phyloP scores from a whole-genome alignment of 495 filamentous ascomycete species.

The Clavariopsis aquatica region DNA sequence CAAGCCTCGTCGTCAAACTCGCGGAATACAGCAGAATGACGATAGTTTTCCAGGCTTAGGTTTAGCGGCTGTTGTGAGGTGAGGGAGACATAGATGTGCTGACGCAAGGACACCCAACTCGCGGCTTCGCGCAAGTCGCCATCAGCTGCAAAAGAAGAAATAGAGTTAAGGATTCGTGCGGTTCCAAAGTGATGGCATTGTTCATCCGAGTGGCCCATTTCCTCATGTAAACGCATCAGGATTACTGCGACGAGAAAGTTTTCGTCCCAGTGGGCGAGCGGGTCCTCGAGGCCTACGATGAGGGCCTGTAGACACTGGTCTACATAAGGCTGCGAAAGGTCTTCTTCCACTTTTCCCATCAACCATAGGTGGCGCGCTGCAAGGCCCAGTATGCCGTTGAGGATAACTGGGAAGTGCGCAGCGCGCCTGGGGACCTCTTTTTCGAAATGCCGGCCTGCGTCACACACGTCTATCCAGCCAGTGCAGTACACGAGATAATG shows the following conservation, averaged over 20 bases:
- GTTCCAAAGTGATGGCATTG: conserved; percentile 30
- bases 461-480: conserved; percentile 23
- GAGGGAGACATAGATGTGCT: conserved; percentile 31
- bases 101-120: conserved; percentile 25
- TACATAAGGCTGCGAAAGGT: conserved; percentile 15
- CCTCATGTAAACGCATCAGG: conserved; percentile 19
- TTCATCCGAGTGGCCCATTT: conserved; percentile 26
- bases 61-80: conserved; percentile 18
- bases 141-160: conserved; percentile 19
- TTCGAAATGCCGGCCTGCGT: conserved; percentile 17
- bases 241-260: conserved; percentile 26
- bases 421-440: conserved; percentile 23
- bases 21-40: conserved; percentile 10
- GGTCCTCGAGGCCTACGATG: conserved; percentile 22
- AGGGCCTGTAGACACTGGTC: conserved; percentile 18
- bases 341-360: conserved; percentile 12
- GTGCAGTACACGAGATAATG: conserved; percentile 26
- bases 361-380: conserved; percentile 25
- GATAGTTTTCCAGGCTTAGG: conserved; percentile 25
- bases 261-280: conserved; percentile 25
- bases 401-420: conserved; percentile 23
- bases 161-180: conserved; percentile 26
- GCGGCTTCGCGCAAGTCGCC: conserved; percentile 23
- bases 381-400: conserved; percentile 14
- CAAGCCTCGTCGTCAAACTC: conserved; percentile 24